These are phyloP conservation scores for Chrysanthemum lavandulifolium DNA, from an alignment of 129 eudicot genomes.

Conservation along the genomic window DNA sequence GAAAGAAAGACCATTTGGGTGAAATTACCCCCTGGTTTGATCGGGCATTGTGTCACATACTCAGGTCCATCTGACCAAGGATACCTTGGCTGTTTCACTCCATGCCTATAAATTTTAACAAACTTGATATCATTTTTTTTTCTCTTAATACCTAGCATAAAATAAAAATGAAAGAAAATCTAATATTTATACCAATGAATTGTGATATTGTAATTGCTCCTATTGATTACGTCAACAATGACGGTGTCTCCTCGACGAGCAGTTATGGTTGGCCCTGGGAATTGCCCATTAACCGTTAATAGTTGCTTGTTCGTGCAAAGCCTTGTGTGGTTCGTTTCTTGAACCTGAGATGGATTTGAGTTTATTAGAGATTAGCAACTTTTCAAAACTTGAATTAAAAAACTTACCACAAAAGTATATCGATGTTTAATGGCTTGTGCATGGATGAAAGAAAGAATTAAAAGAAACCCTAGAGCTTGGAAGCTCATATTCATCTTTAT, in stretches of 20 bases:
- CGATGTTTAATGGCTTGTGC: conserved; percentile 27
- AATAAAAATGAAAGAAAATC: not conserved
- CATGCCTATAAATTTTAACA: conserved; percentile 44
- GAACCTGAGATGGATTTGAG: conserved; percentile 30
- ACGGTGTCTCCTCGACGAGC: conserved; percentile 46
- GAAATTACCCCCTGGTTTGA: conserved; percentile 53
- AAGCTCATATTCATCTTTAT: conserved; percentile 7
- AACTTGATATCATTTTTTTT: not conserved
- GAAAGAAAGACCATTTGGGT: conserved; percentile 45
- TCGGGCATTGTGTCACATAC: conserved; percentile 59
- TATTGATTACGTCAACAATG: conserved; percentile 43
- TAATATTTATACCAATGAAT: conserved; percentile 42
- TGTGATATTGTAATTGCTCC: conserved; percentile 44
- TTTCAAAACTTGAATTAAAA: not conserved
- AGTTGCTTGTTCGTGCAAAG: conserved; percentile 47
- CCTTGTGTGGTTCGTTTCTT: conserved; percentile 43
- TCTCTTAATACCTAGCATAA: not conserved
- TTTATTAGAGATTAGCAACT: not conserved
- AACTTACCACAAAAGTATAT: conserved; percentile 32
- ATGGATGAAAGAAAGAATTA: conserved; percentile 19
- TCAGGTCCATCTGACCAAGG: conserved; percentile 82
- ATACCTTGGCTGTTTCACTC: conserved; percentile 60
- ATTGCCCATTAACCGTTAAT: conserved; percentile 49
- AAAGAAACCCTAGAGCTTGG: conserved; percentile 26
- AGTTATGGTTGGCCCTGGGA: conserved; percentile 51